These are phyloP conservation scores for Aspergillus steynii DNA, from an alignment of 495 filamentous ascomycete genomes.

Conservation along the genomic window DNA sequence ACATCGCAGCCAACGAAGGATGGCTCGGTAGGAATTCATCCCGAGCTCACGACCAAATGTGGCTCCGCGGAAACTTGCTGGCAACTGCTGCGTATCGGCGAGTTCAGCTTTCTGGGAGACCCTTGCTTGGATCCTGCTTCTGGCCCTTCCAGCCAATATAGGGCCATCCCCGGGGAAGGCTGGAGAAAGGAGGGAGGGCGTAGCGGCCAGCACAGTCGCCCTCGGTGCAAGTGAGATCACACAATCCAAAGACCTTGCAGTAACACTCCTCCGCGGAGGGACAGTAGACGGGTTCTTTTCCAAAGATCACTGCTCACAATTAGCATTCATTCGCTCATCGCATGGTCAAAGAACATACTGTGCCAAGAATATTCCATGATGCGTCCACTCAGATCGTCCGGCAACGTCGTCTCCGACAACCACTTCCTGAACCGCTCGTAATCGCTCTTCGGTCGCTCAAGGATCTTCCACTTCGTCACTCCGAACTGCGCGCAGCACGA, in stretches of 20 bases:
- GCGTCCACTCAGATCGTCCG: slow-evolving; percentile 60
- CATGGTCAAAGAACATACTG: slow-evolving; percentile 33
- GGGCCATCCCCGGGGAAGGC: slow-evolving; percentile 53
- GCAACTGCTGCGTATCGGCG: no score
- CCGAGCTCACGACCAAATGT: no score
- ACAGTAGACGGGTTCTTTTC: slow-evolving; percentile 54
- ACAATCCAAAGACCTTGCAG: slow-evolving; percentile 64
- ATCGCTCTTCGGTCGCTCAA: slow-evolving; percentile 46
- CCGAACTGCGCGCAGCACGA: slow-evolving; percentile 76
- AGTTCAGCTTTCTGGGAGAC: slow-evolving; percentile 31
- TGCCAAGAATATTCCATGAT: slow-evolving; percentile 79
- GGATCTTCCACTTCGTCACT: slow-evolving; percentile 57
- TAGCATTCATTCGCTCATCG: slow-evolving; percentile 5
- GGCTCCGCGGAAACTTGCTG: no score
- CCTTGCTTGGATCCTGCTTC: slow-evolving; percentile 38
- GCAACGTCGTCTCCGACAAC: slow-evolving; percentile 56
- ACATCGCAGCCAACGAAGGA: no score
- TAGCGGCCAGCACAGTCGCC: slow-evolving; percentile 46
- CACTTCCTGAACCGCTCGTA: slow-evolving; percentile 61
- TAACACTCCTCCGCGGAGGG: slow-evolving; percentile 59
- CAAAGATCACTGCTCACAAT: slow-evolving; percentile 47
- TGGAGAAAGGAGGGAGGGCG: slow-evolving; percentile 46
- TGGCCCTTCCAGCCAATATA: slow-evolving; percentile 52
- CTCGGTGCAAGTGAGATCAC: slow-evolving; percentile 46
- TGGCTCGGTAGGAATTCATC: background rate